Percentiles rank a stretch among this genome's conserved stretches.
phyloP scores from a whole-genome alignment of 2,329 filamentous ascomycete species.

The Xylaria hypoxylon region DNA sequence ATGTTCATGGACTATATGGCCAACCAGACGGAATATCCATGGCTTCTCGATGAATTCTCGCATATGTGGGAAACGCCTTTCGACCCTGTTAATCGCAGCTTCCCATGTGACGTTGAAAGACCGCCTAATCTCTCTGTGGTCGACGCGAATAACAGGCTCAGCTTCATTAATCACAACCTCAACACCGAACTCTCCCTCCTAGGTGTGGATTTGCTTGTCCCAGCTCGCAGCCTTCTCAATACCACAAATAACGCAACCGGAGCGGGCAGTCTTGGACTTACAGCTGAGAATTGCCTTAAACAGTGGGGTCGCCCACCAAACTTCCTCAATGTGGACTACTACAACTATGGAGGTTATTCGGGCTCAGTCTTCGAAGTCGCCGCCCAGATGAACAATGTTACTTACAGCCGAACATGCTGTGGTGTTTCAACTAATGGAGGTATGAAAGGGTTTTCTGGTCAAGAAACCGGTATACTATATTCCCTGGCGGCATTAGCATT shows the following conservation, averaged over 20 bases:
- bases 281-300: conserved; percentile 69
- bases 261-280: conserved; percentile 73
- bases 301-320: conserved; percentile 78
- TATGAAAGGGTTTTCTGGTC: background rate
- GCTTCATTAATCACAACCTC: conserved; percentile 91
- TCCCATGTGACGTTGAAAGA: conserved; percentile 83
- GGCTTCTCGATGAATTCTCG: conserved; percentile 87
- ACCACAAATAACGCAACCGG: conserved; percentile 76
- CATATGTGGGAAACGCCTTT: conserved; percentile 95
- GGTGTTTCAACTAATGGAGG: conserved; percentile 53
- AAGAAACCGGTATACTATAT: conserved; percentile 28
- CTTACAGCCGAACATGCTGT: conserved; percentile 71
- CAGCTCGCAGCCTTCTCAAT: conserved; percentile 76
- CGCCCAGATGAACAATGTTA: conserved; percentile 77
- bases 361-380: conserved; percentile 84
- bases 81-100: conserved; percentile 71
- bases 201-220: conserved; percentile 73
- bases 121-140: conserved; percentile 72
- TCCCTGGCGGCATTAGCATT: conserved; percentile 34
- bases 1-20: conserved; percentile 89
- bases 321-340: conserved; percentile 86
- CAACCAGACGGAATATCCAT: conserved; percentile 81
- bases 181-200: conserved; percentile 80
- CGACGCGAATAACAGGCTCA: conserved; percentile 72
- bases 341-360: conserved; percentile 73